These are phyloP conservation scores for Skeletonema menzelii DNA, from an alignment of 108 stramenopile species.

Conservation along the genomic window DNA sequence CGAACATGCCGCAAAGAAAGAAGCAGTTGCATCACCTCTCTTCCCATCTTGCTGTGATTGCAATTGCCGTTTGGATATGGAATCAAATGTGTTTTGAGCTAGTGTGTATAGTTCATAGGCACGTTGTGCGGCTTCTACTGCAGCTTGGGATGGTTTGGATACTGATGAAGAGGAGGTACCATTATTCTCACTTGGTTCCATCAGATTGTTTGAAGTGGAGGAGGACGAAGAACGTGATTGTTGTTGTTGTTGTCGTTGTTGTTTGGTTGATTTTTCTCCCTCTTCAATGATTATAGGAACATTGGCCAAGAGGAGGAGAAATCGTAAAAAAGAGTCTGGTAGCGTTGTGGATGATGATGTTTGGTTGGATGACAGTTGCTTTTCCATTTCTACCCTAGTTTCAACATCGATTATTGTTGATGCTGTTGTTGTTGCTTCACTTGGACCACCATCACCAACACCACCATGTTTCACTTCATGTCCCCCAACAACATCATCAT, in stretches of 20 bases:
- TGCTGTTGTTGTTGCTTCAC: not conserved
- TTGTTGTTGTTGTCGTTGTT: not conserved
- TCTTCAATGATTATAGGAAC: conserved; percentile 30
- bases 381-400: not conserved
- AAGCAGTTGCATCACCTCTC: conserved; percentile 17
- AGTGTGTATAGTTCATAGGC: conserved; percentile 18
- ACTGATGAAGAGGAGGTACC: not conserved
- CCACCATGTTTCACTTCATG: not conserved
- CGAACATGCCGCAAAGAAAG: conserved; percentile 35
- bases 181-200: not conserved
- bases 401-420: not conserved
- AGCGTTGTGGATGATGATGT: conserved; percentile 3
- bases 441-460: not conserved
- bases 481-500: not conserved
- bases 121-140: conserved; percentile 18
- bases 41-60: not conserved
- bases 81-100: conserved; percentile 5
- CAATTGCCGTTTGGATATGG: conserved; percentile 1
- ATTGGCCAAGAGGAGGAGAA: conserved; percentile 15
- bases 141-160: not conserved
- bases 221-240: not conserved
- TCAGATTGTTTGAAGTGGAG: not conserved
- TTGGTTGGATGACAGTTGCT: not conserved
- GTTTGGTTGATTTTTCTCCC: not conserved
- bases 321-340: conserved; percentile 41